Conservation (phyloP, 1,284 basidiomycete genomes). For the Fomes fomentarius region DNA sequence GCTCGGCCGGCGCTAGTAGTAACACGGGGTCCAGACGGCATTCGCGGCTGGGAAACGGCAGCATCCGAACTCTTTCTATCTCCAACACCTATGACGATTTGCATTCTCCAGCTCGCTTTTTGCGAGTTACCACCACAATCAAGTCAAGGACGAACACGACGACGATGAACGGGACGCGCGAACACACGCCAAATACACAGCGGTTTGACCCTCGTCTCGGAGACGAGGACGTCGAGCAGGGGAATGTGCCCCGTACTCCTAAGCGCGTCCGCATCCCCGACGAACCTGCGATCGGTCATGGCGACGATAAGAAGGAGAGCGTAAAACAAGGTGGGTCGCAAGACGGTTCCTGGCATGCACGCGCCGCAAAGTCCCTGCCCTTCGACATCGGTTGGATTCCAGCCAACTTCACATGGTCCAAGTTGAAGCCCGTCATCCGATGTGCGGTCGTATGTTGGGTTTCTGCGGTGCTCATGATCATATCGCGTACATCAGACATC, state of each 20-base stretch:
- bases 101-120: background rate
- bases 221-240: conserved; percentile 26
- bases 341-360: background rate
- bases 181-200: background rate
- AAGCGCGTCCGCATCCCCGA: conserved; percentile 26
- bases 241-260: conserved; percentile 6
- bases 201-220: conserved; percentile 34
- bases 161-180: background rate
- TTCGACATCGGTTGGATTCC: conserved; percentile 56
- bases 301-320: background rate
- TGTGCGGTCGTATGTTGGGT: conserved; percentile 69
- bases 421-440: conserved; percentile 68
- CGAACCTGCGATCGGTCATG: conserved; percentile 7
- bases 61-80: background rate
- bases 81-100: background rate
- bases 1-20: background rate
- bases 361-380: conserved; percentile 14
- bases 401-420: conserved; percentile 57
- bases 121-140: background rate
- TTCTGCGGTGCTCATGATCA: conserved; percentile 63
- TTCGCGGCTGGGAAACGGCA: background rate
- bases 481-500: conserved; percentile 49
- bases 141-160: background rate
- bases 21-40: background rate
- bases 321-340: background rate